Evolutionary conservation across 2,329 filamentous ascomycete species (phyloP), one percentile per base, ranked within the genome.

Genomic region (Talaromyces albobiverticillius): DNA sequence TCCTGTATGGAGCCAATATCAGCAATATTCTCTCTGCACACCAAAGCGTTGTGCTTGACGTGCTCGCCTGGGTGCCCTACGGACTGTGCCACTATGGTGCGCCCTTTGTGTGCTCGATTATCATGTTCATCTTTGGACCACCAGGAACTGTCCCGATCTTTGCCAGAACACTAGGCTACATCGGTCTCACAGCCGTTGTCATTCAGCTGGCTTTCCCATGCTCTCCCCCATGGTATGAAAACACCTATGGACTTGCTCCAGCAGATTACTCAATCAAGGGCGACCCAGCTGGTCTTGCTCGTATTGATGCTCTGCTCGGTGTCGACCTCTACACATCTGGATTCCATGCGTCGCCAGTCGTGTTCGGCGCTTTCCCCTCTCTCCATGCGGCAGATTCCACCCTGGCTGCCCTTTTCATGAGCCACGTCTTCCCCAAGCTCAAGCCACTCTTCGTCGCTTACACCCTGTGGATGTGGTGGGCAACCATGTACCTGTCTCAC

Each of bases 191-290:
- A 11, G 93, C 91, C 51, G 93, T 96, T 54, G 83, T 86, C 29
- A 92, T 95, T 60, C 92, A 96, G 75, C 80, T 96, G 51, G 73
- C 91, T 58, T 95, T 96, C 74, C 93, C 93, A 1, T 96, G 93
- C 78, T 94, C 92, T 22, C 90, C 93, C 23, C 93, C 93, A 1
- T 97, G 93, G 93, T 97, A 96, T 67, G 93, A 96, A 79, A 95
- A 94, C 71, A 81, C 89, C 65, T 90, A 96, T 70, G 93, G 93
- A 14, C 78, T 96, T 49, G 90, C 90, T 26, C 92, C 93, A 2
- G 93, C 93, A 46, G 90, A 94, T 64, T 96, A 96, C 74, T 89
- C 88, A 45, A 95, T 97, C 81, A 80, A 83, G 42, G 93, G 93
- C 47, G 93, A 90, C 43, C 91, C 93, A 1, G 93, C 92, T 11